Conservation (phyloP, 1,284 basidiomycete species). For the Leccinum huronense region DNA sequence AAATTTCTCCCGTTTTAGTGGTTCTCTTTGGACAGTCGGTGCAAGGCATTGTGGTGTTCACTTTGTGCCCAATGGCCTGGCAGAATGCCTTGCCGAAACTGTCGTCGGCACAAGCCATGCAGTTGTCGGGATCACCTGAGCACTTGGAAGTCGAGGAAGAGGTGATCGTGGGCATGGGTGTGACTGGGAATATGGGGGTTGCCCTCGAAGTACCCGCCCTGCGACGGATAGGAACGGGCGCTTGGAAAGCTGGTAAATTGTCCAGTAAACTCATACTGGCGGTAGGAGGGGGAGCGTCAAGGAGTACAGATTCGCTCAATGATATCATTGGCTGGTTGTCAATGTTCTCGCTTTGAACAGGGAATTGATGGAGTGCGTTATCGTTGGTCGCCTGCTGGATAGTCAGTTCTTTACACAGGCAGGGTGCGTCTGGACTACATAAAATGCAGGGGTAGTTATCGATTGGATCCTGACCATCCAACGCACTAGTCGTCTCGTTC, state of each 20-base stretch:
- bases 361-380: slow-evolving; percentile 13
- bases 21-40: slow-evolving; percentile 49
- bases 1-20: slow-evolving; percentile 25
- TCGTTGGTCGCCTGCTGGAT: slow-evolving; percentile 41
- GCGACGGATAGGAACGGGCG: slow-evolving; percentile 72
- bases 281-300: slow-evolving; percentile 18
- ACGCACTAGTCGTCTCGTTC: slow-evolving; percentile 10
- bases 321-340: slow-evolving; percentile 30
- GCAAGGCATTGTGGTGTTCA: slow-evolving; percentile 50
- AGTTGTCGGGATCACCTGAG: slow-evolving; percentile 65
- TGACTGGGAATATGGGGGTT: slow-evolving; percentile 56
- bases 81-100: slow-evolving; percentile 87
- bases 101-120: slow-evolving; percentile 76
- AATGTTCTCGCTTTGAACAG: slow-evolving; percentile 19
- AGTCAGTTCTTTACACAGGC: slow-evolving; percentile 69
- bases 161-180: slow-evolving; percentile 27
- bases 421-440: slow-evolving; percentile 67
- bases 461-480: slow-evolving; percentile 34
- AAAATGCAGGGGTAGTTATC: slow-evolving; percentile 56
- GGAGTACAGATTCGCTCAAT: slow-evolving; percentile 19
- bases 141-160: slow-evolving; percentile 34
- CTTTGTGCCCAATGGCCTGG: slow-evolving; percentile 64
- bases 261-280: slow-evolving; percentile 58
- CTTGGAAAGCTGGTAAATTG: slow-evolving; percentile 73
- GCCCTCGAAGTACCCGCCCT: slow-evolving; percentile 39